Conservation (phyloP, 176 grass and related monocot species). For the Zoysia japonica region DNA sequence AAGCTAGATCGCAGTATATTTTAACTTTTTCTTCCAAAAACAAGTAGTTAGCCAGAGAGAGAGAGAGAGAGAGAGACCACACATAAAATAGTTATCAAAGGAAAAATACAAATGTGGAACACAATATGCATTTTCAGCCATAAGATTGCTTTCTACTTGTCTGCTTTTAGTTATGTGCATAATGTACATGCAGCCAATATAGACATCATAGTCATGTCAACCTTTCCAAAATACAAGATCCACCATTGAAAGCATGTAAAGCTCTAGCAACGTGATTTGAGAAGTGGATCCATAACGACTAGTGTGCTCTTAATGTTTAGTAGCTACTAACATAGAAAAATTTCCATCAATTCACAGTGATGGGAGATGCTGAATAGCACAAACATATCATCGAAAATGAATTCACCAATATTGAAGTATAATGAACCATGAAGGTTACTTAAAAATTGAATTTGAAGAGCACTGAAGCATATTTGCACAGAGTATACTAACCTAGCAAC, state of each 20-base stretch:
- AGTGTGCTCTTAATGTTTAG: conserved; percentile 3
- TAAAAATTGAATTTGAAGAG: not conserved
- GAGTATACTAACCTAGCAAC: conserved; percentile 62
- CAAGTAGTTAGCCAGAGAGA: conserved; percentile 4
- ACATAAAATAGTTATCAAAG: conserved; percentile 8
- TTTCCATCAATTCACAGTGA: not conserved
- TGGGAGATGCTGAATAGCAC: not conserved
- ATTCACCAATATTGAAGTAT: conserved; percentile 5
- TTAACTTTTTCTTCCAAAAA: not conserved
- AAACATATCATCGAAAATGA: not conserved
- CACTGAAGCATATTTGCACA: conserved; percentile 20
- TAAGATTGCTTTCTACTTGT: not conserved
- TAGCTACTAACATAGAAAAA: not conserved
- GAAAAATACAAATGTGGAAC: conserved; percentile 6
- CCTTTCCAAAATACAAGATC: not conserved
- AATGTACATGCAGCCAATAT: not conserved
- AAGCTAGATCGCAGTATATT: not conserved
- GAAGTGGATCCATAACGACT: not conserved
- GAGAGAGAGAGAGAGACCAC: not conserved
- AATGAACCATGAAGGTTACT: conserved; percentile 7
- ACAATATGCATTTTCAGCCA: conserved; percentile 6
- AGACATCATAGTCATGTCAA: not conserved
- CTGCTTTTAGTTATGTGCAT: not conserved
- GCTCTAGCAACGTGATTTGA: conserved; percentile 12
- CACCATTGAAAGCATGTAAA: not conserved